These are phyloP conservation scores for Suillus paluster DNA, from an alignment of 768 basidiomycete species.

Conservation along the genomic window DNA sequence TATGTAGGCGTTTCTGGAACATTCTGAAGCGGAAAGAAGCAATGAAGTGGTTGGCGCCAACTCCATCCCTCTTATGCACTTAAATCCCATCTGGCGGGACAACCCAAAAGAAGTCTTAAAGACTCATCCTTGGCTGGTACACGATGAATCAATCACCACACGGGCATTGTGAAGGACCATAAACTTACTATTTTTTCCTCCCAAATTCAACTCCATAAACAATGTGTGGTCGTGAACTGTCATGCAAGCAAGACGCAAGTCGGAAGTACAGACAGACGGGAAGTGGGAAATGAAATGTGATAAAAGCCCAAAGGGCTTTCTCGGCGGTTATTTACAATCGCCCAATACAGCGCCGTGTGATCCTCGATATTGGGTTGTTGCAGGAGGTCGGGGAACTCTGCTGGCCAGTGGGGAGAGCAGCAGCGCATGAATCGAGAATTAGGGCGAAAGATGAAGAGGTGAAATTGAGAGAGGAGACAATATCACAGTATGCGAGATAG, in stretches of 20 bases:
- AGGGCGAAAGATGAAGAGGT: conserved; percentile 25
- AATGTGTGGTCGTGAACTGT: neutral
- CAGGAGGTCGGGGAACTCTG: conserved; percentile 30
- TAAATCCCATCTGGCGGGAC: conserved; percentile 51
- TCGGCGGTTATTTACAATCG: conserved; percentile 26
- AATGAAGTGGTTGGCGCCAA: conserved; percentile 47
- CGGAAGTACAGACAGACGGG: conserved; percentile 45
- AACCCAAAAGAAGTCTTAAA: conserved; percentile 26
- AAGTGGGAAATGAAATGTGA: conserved; percentile 53
- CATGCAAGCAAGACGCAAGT: conserved; percentile 65
- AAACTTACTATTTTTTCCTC: neutral
- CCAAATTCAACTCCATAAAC: neutral
- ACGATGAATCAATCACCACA: too few species aligned
- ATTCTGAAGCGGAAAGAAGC: conserved; percentile 51
- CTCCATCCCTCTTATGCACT: conserved; percentile 53
- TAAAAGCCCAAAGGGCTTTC: conserved; percentile 31
- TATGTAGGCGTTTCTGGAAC: conserved; percentile 67
- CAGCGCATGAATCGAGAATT: conserved; percentile 62
- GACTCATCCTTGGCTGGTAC: conserved; percentile 41
- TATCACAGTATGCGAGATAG: conserved; percentile 54
- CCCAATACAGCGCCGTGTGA: conserved; percentile 3
- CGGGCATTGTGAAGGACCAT: neutral
- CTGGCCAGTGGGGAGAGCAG: conserved; percentile 54
- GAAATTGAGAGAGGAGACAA: conserved; percentile 32
- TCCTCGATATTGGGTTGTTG: conserved; percentile 1